Evolutionary conservation across 2,329 filamentous ascomycete genomes (phyloP).

Genomic region (Ophiostoma perfectum): DNA sequence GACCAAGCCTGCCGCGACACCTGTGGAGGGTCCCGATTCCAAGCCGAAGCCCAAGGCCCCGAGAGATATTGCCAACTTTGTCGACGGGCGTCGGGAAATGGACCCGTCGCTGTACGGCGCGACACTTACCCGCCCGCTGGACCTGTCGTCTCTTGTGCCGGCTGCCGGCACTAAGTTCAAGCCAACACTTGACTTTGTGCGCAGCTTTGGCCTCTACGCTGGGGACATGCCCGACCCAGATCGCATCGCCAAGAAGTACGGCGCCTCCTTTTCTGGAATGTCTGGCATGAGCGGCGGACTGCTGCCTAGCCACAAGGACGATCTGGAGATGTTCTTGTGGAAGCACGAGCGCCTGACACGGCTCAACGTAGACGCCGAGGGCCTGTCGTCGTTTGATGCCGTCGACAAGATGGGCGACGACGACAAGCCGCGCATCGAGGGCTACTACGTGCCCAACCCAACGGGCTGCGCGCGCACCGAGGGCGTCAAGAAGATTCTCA

Average conservation of each 20-base stretch:
- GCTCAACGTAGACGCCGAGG: conserved; percentile 43
- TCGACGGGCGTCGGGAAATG: conserved; percentile 23
- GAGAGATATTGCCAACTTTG: conserved; percentile 20
- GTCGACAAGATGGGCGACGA: conserved; percentile 23
- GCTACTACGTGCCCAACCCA: conserved; percentile 76
- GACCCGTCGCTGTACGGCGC: conserved; percentile 43
- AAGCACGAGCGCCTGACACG: conserved; percentile 51
- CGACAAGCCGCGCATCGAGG: conserved; percentile 43
- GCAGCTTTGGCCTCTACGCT: conserved; percentile 39
- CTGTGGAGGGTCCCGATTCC: conserved; percentile 12
- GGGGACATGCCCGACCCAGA: conserved; percentile 46
- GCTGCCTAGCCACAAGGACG: conserved; percentile 37
- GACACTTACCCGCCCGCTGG: conserved; percentile 43
- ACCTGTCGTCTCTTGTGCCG: conserved; percentile 34
- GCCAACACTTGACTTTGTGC: conserved; percentile 43
- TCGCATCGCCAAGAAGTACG: conserved; percentile 46
- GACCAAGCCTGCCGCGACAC: conserved; percentile 16
- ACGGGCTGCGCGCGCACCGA: conserved; percentile 88
- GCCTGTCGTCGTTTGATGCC: too few species aligned
- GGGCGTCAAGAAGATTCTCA: conserved; percentile 89
- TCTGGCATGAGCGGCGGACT: background rate
- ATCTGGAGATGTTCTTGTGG: conserved; percentile 54
- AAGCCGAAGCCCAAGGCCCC: background rate
- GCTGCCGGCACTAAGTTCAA: conserved; percentile 35
- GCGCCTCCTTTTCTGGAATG: background rate